Conservation (phyloP, 1,284 basidiomycete genomes). For the Cutaneotrichosporon sp. region DNA sequence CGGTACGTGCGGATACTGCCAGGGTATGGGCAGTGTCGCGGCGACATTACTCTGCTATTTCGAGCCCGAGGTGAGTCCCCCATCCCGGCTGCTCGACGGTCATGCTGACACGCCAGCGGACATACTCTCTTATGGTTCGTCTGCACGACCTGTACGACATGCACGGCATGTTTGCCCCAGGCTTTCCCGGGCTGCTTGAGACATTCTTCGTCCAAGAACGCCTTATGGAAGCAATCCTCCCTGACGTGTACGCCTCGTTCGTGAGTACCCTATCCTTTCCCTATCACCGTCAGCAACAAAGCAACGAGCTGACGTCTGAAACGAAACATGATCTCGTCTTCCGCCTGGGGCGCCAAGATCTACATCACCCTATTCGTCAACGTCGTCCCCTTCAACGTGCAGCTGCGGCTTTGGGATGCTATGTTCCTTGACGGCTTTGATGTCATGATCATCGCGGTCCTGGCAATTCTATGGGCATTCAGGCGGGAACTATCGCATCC, state of each 20-base stretch:
- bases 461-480: constrained; percentile 86
- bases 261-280: constrained; percentile 42
- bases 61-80: constrained; percentile 61
- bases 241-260: constrained; percentile 78
- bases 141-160: constrained; percentile 84
- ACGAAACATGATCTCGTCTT: constrained; percentile 82
- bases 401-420: constrained; percentile 90
- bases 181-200: constrained; percentile 92
- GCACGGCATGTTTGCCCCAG: constrained; percentile 85
- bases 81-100: background rate
- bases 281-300: too few relatives aligned
- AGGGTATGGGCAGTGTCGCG: constrained; percentile 98
- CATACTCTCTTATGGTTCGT: constrained; percentile 74
- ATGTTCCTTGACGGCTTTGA: constrained; percentile 87
- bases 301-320: constrained; percentile 52
- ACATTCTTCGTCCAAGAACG: constrained; percentile 90
- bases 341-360: constrained; percentile 97
- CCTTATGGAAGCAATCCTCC: constrained; percentile 77
- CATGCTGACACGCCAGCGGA: constrained; percentile 52
- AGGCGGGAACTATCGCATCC: constrained; percentile 6
- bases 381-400: constrained; percentile 91
- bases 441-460: constrained; percentile 73
- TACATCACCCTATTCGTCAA: constrained; percentile 97
- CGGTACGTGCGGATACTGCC: constrained; percentile 88
- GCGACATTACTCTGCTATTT: constrained; percentile 92